phyloP scores from a whole-genome alignment of 345 rosid species.

The Eucalyptus decipiens region DNA sequence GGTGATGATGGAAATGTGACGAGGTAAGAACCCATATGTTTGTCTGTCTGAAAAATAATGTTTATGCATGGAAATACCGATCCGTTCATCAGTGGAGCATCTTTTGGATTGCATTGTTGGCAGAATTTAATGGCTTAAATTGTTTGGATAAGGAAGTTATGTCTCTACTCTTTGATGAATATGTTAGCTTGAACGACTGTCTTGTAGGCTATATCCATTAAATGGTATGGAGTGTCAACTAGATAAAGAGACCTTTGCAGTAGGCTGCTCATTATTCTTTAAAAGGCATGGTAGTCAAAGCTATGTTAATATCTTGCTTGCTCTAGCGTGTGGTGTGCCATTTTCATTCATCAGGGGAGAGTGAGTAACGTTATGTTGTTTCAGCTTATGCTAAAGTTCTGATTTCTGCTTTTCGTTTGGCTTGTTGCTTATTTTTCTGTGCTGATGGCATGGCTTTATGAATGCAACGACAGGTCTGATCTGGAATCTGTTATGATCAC shows the following conservation, averaged over 20 bases:
- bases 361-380: neutral
- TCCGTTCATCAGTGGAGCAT: neutral
- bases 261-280: neutral
- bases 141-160: neutral
- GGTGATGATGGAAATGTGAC: constrained; percentile 44
- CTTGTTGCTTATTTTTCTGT: neutral
- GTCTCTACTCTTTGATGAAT: neutral
- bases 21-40: constrained; percentile 24
- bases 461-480: constrained; percentile 55
- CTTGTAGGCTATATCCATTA: neutral
- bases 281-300: neutral
- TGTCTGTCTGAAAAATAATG: neutral
- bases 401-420: neutral
- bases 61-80: neutral
- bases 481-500: constrained; percentile 34
- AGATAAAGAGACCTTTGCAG: neutral
- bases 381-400: neutral
- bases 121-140: neutral
- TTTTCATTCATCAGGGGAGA: neutral
- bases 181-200: neutral
- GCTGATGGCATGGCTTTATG: neutral
- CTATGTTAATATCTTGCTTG: neutral
- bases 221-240: neutral
- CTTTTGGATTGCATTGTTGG: neutral
- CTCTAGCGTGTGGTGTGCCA: neutral